Evolutionary conservation across 768 basidiomycete genomes (phyloP).

Genomic region (Serendipita sp.): DNA sequence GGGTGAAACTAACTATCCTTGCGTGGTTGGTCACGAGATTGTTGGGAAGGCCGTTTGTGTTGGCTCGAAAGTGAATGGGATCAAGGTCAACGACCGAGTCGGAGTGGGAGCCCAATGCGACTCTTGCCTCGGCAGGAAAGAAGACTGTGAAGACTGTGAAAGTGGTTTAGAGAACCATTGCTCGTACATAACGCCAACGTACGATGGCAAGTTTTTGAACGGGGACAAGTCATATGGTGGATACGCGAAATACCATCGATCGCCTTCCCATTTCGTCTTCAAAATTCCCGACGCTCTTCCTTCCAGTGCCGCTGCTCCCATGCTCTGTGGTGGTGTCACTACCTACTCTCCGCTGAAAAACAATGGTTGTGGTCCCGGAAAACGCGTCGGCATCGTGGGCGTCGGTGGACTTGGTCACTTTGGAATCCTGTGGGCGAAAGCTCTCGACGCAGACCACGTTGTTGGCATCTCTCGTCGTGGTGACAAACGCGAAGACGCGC

Average conservation of each 20-base stretch:
- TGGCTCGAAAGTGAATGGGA: conserved; percentile 34
- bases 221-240: conserved; percentile 29
- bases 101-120: conserved; percentile 38
- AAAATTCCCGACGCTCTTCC: conserved; percentile 38
- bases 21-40: conserved; percentile 35
- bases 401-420: conserved; percentile 41
- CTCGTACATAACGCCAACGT: conserved; percentile 25
- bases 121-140: conserved; percentile 24
- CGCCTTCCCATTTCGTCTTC: conserved; percentile 36
- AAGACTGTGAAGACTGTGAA: conserved; percentile 31
- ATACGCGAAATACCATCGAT: conserved; percentile 17
- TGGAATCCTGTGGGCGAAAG: conserved; percentile 30
- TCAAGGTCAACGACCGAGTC: conserved; percentile 42
- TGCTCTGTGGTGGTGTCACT: conserved; percentile 52
- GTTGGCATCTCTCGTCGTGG: conserved; percentile 40
- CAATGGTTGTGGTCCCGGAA: conserved; percentile 40
- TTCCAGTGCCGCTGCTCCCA: conserved; percentile 39
- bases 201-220: conserved; percentile 27
- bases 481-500: conserved; percentile 37
- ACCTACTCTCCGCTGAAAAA: conserved; percentile 42
- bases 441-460: conserved; percentile 37
- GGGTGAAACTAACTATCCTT: not conserved
- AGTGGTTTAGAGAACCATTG: conserved; percentile 43
- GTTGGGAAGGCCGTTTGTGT: conserved; percentile 36
- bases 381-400: conserved; percentile 48